phyloP scores from a whole-genome alignment of 306 rosid species.

The Malus fusca region DNA sequence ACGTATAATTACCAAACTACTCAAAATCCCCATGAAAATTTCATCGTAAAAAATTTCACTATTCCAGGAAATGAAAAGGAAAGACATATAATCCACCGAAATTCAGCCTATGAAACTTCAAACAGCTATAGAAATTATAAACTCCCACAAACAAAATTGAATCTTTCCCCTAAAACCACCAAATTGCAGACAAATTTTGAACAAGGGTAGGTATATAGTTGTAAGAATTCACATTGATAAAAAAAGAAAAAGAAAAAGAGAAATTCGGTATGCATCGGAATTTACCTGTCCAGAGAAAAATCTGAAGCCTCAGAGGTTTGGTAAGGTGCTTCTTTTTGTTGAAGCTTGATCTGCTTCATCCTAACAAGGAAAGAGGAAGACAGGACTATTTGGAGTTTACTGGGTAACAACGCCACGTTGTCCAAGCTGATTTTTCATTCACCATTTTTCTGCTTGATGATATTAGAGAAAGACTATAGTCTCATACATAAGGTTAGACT shows the following conservation, averaged over 20 bases:
- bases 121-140: neutral
- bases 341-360: neutral
- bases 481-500: neutral
- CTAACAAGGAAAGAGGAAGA: neutral
- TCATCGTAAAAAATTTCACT: neutral
- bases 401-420: neutral
- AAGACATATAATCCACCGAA: neutral
- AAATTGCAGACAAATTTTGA: neutral
- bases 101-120: neutral
- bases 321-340: neutral
- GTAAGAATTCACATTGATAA: neutral
- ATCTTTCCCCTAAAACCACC: neutral
- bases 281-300: conserved; percentile 1
- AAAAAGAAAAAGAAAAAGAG: neutral
- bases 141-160: neutral
- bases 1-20: neutral
- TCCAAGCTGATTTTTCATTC: no score
- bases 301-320: neutral
- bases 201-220: neutral
- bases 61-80: neutral
- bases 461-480: neutral
- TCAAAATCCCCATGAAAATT: neutral
- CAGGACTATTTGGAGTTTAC: neutral
- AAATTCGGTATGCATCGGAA: neutral
- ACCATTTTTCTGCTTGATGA: neutral